Percentiles rank a stretch among this genome's conserved stretches.
Conservation (phyloP, 345 rosid genomes). For the Moringa oleifera region DNA sequence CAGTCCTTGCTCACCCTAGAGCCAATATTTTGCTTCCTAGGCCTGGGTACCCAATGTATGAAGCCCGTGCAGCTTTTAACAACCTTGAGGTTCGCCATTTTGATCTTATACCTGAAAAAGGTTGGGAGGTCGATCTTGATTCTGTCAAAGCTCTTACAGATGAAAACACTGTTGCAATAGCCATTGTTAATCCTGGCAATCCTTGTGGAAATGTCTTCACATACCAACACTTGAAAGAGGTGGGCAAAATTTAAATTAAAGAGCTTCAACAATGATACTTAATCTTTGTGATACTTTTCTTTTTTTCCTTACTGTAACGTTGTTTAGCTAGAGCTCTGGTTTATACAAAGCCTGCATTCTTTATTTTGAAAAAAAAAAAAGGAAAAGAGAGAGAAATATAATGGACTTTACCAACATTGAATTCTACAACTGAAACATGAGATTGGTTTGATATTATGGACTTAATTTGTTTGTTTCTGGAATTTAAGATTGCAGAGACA, state of each 20-base stretch:
- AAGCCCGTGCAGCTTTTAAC: slow-evolving; percentile 33
- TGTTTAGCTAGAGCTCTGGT: too few relatives aligned
- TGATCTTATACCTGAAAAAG: slow-evolving; percentile 58
- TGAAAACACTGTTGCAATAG: slow-evolving; percentile 57
- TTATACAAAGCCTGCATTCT: too few relatives aligned
- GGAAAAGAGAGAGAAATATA: too few relatives aligned
- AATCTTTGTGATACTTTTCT: too few relatives aligned
- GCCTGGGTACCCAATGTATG: slow-evolving; percentile 58
- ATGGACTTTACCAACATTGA: too few relatives aligned
- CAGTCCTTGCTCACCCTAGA: slow-evolving; percentile 48
- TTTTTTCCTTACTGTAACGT: too few relatives aligned
- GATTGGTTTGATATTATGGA: too few relatives aligned
- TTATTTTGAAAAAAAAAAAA: too few relatives aligned
- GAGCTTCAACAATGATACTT: too few relatives aligned
- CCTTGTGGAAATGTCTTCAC: slow-evolving; percentile 65
- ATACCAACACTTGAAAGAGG: slow-evolving; percentile 52
- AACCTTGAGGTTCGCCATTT: slow-evolving; percentile 53
- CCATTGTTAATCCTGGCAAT: slow-evolving; percentile 58
- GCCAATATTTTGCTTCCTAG: slow-evolving; percentile 65
- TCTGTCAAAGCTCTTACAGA: slow-evolving; percentile 56
- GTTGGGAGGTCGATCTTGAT: slow-evolving; percentile 65
- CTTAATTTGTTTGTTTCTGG: not conserved
- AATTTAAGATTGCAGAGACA: slow-evolving; percentile 45
- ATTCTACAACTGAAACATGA: too few relatives aligned
- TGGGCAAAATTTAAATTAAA: not conserved